Conservation (phyloP, 176 grass and related monocot genomes). For the barley (Hordeum vulgare) region MorexV3_pseudomolecules_assembly NC_058523.1:18427815-18428314, state of each 20-base stretch:
- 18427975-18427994: too few relatives aligned
- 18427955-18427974: too few relatives aligned
- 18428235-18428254: neutral
- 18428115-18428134: neutral
- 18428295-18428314: neutral
- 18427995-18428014: neutral
- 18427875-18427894: neutral
- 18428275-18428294: constrained; percentile 36
- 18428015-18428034: neutral
- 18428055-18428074: neutral
- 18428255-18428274: constrained; percentile 39
- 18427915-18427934: neutral
- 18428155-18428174: neutral
- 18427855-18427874: neutral
- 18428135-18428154: neutral
- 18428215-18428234: constrained; percentile 11
- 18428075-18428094: neutral
- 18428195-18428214: neutral
- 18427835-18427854: neutral
- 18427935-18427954: too few relatives aligned
- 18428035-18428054: neutral
- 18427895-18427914: neutral
- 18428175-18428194: neutral
- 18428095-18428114: too few relatives aligned
- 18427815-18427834: neutral